Evolutionary conservation across 2,329 filamentous ascomycete species (phyloP), one percentile per base, ranked within the genome.

Genomic region (Aspergillus fijiensis): DNA sequence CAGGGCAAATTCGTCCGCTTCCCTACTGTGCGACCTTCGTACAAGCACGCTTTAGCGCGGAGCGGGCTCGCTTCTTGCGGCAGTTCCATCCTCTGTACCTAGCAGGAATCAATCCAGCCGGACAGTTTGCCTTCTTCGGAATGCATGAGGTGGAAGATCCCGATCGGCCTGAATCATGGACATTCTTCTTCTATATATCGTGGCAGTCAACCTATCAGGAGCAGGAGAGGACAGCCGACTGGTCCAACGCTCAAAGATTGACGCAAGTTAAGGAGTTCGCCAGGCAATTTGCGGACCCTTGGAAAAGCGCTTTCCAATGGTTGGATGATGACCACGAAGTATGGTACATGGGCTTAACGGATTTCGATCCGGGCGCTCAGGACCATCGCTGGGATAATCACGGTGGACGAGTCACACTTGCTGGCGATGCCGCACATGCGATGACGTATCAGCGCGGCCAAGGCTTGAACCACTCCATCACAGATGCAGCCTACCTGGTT

Each of bases 351-450:
- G 56, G 51, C 10, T 31, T 67, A 23, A 59, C 60, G 5, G 60
- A 67, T 45, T 67, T 64, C 9, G 63, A 67, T 27, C 65, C 65
- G 4, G 54, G 63, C 2, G 49, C 39, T 0, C 23, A 59, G 4
- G 57, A 11, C 5, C 65, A 67, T 21, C 55, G 53, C 14, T 67
- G 65, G 65, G 60, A 65, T 54, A 71, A 68, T 49, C 62, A 60
- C 16, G 63, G 60, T 5, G 76, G 75, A 2, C 73, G 75, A 42
- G 74, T 80, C 11, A 71, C 77, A 0, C 76, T 88, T 2, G 72
- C 84, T 0, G 86, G 85, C 12, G 86, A 88, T 64, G 84, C 85
- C 0, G 85, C 85, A 0, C 85, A 88, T 64, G 84, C 84, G 0
- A 82, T 82, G 50, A 83, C 84, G 1, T 85, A 85, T 0, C 83